Conservation (phyloP, 805 yeast genomes). For the Lipomyces orientalis region DNA sequence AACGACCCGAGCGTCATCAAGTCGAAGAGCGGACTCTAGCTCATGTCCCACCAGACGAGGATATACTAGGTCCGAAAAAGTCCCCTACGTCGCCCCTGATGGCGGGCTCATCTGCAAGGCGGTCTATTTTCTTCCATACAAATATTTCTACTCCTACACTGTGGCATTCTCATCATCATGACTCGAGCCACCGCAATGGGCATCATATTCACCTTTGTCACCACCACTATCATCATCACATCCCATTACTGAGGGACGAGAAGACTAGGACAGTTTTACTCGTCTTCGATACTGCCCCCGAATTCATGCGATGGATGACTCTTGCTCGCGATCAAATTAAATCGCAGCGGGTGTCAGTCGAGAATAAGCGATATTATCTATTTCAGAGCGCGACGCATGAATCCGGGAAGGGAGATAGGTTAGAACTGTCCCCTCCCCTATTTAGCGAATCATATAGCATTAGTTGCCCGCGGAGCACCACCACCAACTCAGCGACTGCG, state of each 20-base stretch:
- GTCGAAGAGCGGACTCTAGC: neutral
- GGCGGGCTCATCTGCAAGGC: neutral
- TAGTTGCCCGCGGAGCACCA: conserved; percentile 11
- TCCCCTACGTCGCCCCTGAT: neutral
- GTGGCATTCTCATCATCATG: neutral
- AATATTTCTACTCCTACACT: conserved; percentile 3
- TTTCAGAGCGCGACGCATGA: neutral
- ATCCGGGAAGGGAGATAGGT: conserved; percentile 6
- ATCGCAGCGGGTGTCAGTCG: neutral
- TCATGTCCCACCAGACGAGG: neutral
- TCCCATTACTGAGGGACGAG: conserved; percentile 25
- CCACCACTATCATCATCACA: conserved; percentile 17
- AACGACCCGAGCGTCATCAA: conserved; percentile 16
- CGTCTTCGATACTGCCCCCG: conserved; percentile 24
- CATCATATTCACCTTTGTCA: conserved; percentile 1
- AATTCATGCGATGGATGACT: conserved; percentile 33
- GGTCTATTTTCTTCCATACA: conserved; percentile 11
- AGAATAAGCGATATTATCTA: neutral
- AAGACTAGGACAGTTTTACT: conserved; percentile 19
- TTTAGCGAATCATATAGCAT: conserved; percentile 13
- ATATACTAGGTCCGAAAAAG: neutral
- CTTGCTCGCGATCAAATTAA: conserved; percentile 29
- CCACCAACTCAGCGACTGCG: conserved; percentile 3
- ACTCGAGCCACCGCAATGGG: neutral
- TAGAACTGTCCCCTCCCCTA: conserved; percentile 11